Conservation (phyloP, 108 stramenopile species). For the Pseudonitzschia multiseries region DNA sequence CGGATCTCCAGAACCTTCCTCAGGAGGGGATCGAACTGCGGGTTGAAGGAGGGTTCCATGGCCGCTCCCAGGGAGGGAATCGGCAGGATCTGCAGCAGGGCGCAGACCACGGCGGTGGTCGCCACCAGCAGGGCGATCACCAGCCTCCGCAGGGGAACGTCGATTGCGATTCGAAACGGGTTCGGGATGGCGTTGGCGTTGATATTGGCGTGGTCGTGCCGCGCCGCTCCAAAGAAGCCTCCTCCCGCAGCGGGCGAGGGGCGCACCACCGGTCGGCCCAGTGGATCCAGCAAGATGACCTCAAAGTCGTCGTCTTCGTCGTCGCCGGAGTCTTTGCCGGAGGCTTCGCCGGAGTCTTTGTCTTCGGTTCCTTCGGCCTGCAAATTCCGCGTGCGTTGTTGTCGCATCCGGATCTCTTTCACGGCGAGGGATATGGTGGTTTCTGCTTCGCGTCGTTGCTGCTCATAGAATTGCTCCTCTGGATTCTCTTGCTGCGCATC, state of each 20-base stretch:
- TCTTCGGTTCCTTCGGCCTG: slow-evolving; percentile 16
- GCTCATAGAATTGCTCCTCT: slow-evolving; percentile 20
- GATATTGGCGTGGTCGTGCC: background rate
- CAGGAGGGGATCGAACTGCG: slow-evolving; percentile 28
- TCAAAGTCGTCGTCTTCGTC: slow-evolving; percentile 34
- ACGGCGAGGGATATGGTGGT: slow-evolving; percentile 1
- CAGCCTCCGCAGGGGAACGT: slow-evolving; percentile 40
- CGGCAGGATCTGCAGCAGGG: slow-evolving; percentile 43
- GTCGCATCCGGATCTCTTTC: background rate
- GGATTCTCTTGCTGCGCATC: slow-evolving; percentile 13
- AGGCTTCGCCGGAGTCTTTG: slow-evolving; percentile 1
- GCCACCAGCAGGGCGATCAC: slow-evolving; percentile 45
- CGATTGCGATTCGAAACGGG: background rate
- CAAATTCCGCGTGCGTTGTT: slow-evolving; percentile 18
- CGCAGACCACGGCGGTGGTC: slow-evolving; percentile 37
- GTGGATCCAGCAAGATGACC: slow-evolving; percentile 22
- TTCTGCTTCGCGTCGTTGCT: slow-evolving; percentile 24
- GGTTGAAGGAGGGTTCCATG: slow-evolving; percentile 4
- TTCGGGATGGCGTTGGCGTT: slow-evolving; percentile 16
- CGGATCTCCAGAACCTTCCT: slow-evolving; percentile 30
- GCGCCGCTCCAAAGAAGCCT: background rate
- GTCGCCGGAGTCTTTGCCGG: background rate
- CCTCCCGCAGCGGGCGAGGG: background rate
- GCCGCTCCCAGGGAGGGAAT: slow-evolving; percentile 1
- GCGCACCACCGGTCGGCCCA: background rate